Conservation (phyloP, 805 yeast genomes). For the Nakazawaea peltata region DNA sequence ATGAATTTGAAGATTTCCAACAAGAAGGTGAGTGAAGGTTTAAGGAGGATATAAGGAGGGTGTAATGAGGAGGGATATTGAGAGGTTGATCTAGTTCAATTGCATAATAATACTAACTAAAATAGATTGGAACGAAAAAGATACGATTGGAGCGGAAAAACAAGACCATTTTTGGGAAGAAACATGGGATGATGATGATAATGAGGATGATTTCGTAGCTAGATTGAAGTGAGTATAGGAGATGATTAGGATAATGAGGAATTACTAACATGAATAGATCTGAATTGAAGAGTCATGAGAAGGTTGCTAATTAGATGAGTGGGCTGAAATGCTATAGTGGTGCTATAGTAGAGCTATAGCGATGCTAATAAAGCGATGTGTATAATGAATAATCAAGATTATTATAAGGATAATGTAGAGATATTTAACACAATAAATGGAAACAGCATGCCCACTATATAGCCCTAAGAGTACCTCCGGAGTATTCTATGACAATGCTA, state of each 20-base stretch:
- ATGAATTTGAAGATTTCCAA: slow-evolving; percentile 95
- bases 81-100: no score
- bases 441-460: no score
- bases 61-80: no score
- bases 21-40: slow-evolving; percentile 48
- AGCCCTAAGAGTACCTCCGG: no score
- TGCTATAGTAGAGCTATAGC: no score
- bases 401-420: no score
- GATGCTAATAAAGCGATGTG: no score
- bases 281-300: slow-evolving; percentile 20
- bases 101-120: slow-evolving; percentile 6
- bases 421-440: no score
- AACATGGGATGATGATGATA: slow-evolving; percentile 96
- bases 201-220: slow-evolving; percentile 79
- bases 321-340: no score
- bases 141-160: slow-evolving; percentile 43
- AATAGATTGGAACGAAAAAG: slow-evolving; percentile 57
- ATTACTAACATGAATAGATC: slow-evolving; percentile 10
- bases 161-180: slow-evolving; percentile 83
- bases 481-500: no score
- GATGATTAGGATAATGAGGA: background rate
- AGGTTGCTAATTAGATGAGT: slow-evolving; percentile 11
- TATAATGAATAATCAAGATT: background rate
- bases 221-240: slow-evolving; percentile 47
- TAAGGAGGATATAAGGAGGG: background rate